phyloP scores from a whole-genome alignment of 768 basidiomycete genomes.

The Phaeotremella skinneri region DNA sequence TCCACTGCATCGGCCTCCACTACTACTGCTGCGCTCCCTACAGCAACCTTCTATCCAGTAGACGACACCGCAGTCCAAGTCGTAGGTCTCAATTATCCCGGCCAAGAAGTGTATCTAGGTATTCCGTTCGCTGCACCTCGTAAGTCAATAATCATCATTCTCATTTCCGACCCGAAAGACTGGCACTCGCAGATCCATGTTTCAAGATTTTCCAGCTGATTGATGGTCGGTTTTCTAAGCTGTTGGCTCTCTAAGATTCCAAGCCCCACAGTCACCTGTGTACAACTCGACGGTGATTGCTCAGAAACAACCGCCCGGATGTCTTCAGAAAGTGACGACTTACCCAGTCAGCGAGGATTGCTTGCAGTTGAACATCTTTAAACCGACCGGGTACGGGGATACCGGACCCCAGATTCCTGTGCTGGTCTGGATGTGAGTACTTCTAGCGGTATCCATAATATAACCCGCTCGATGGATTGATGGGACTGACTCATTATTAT shows the following conservation, averaged over 20 bases:
- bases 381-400: constrained; percentile 50
- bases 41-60: constrained; percentile 33
- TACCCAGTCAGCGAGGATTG: constrained; percentile 54
- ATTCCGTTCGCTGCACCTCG: constrained; percentile 48
- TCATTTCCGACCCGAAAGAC: neutral
- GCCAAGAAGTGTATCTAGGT: constrained; percentile 41
- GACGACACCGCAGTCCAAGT: constrained; percentile 25
- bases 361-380: constrained; percentile 57
- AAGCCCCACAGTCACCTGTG: constrained; percentile 23
- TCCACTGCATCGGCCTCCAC: constrained; percentile 8
- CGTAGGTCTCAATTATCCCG: constrained; percentile 23
- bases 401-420: constrained; percentile 52
- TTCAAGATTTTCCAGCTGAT: neutral
- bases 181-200: no score
- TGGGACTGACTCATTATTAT: neutral
- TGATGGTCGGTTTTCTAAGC: constrained; percentile 17
- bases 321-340: constrained; percentile 31
- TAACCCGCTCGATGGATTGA: neutral
- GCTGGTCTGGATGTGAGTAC: constrained; percentile 53
- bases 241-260: constrained; percentile 37
- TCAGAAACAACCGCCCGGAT: constrained; percentile 34
- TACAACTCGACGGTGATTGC: constrained; percentile 38
- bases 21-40: constrained; percentile 8
- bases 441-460: neutral
- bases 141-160: constrained; percentile 25